These are phyloP conservation scores for Globisporangium parvum DNA, from an alignment of 352 stramenopile genomes.

Conservation along the genomic window DNA sequence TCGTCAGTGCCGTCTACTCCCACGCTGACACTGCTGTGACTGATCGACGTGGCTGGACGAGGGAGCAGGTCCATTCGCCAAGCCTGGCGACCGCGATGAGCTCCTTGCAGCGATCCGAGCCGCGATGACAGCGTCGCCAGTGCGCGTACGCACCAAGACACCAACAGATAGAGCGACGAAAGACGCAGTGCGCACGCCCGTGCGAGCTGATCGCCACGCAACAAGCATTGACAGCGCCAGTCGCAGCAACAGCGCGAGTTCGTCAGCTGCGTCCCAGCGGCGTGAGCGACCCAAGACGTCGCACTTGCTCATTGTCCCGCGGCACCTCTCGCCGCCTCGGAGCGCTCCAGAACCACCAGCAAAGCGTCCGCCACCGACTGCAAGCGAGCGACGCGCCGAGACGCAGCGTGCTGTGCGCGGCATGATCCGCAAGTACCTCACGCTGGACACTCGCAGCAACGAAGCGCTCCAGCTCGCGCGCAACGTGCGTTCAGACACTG, in stretches of 20 bases:
- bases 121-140: background rate
- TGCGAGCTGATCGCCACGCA: too few species aligned
- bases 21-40: background rate
- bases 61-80: conserved; percentile 23
- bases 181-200: too few species aligned
- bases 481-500: conserved; percentile 9
- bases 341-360: background rate
- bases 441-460: conserved; percentile 28
- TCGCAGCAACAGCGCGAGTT: too few species aligned
- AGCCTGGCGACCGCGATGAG: conserved; percentile 33
- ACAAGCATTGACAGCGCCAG: too few species aligned
- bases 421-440: conserved; percentile 38
- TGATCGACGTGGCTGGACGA: background rate
- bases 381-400: background rate
- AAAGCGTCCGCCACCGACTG: background rate
- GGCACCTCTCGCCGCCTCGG: too few species aligned
- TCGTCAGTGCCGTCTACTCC: background rate
- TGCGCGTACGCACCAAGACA: background rate
- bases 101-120: conserved; percentile 26
- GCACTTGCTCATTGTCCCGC: too few species aligned
- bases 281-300: too few species aligned
- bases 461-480: conserved; percentile 36
- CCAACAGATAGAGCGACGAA: background rate
- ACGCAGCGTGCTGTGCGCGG: conserved; percentile 17
- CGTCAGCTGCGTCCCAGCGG: too few species aligned